Evolutionary conservation across 2,329 filamentous ascomycete genomes (phyloP), one percentile per base, ranked within the genome.

Genomic region (Beauveria scarabaeidicola): DNA sequence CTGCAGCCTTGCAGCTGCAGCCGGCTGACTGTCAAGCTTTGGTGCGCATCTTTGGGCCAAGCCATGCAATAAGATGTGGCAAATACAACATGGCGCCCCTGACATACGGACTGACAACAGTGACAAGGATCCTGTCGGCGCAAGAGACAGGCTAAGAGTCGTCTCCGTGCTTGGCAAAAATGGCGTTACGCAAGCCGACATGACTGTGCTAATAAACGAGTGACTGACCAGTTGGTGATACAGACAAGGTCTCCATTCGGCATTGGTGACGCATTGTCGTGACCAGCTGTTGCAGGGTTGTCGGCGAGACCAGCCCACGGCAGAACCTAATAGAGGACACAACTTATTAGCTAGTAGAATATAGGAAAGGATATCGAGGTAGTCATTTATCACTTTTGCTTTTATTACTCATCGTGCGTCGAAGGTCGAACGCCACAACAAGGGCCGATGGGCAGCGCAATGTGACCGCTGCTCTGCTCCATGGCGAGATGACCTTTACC

Each of bases 1-100:
- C 36, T 32, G 44, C 36, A 41, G 44, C 46, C 32, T 36, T 51
- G 36, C 55, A 58, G 55, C 46, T 58, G 55, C 55, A 44, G 23
- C 32, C 44, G 13, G n/a, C 25, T 44, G 19, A 23, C 50, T 21
- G 40, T 56, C 43, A 48, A 48, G 44, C 32, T 48, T 46, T 25
- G 21, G 3, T 17, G 19, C 25, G 5, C 27, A 21, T 13, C 11
- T 10, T 17, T 29, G 15, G 32, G 19, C 17, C 17, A 36, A 32
- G 32, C 11, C 29, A 40, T 48, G 53, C 2, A 17, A 53, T 43
- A 51, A 38, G 17, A 36, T 5, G 19, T 56, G 36, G 27, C 27
- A 47, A 47, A 29, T 21, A 47, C n/a, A 25, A n/a, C 17, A 13
- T 52, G 32, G 17, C 43, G 32, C 43, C 23, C 9, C 10, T 23